Conservation (phyloP, 2,329 filamentous ascomycete species). For the Chaetomiaceae sp. region DNA sequence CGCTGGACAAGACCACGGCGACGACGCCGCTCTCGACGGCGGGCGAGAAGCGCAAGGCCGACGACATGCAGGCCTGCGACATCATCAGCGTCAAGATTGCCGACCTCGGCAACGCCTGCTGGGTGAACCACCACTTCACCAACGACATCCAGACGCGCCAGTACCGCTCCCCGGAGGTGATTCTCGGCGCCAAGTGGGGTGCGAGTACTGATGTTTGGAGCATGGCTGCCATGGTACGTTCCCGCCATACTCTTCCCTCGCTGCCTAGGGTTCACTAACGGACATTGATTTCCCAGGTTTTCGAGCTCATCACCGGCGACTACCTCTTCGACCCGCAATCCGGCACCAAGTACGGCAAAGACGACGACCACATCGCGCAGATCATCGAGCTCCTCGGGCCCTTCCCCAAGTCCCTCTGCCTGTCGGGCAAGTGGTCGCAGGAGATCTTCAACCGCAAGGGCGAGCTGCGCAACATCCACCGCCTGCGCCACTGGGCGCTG, state of each 20-base stretch:
- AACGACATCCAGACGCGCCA: slow-evolving; percentile 98
- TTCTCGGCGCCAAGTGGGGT: slow-evolving; percentile 94
- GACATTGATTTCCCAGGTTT: slow-evolving; percentile 57
- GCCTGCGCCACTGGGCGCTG: slow-evolving; percentile 91
- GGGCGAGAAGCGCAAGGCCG: slow-evolving; percentile 59
- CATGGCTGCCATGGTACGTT: slow-evolving; percentile 93
- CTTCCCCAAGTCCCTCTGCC: slow-evolving; percentile 87
- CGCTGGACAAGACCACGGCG: slow-evolving; percentile 67
- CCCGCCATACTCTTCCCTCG: not conserved
- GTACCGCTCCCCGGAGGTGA: slow-evolving; percentile 95
- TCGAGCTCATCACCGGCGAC: slow-evolving; percentile 96
- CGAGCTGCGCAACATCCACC: slow-evolving; percentile 94
- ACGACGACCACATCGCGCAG: slow-evolving; percentile 98
- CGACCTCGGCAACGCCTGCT: slow-evolving; percentile 95
- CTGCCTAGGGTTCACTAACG: slow-evolving; percentile 11
- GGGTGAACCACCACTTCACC: slow-evolving; percentile 98
- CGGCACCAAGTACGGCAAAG: slow-evolving; percentile 97
- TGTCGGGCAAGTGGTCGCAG: slow-evolving; percentile 94
- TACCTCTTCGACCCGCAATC: slow-evolving; percentile 98
- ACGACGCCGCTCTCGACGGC: slow-evolving; percentile 43
- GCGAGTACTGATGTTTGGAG: slow-evolving; percentile 99
- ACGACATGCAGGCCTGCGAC: slow-evolving; percentile 56
- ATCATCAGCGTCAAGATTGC: slow-evolving; percentile 99
- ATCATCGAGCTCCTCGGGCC: slow-evolving; percentile 95
- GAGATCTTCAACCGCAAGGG: slow-evolving; percentile 99